These are phyloP conservation scores for Nothophaeocryptopus gaeumannii DNA, from an alignment of 2,329 filamentous ascomycete species.

Conservation along the genomic window DNA sequence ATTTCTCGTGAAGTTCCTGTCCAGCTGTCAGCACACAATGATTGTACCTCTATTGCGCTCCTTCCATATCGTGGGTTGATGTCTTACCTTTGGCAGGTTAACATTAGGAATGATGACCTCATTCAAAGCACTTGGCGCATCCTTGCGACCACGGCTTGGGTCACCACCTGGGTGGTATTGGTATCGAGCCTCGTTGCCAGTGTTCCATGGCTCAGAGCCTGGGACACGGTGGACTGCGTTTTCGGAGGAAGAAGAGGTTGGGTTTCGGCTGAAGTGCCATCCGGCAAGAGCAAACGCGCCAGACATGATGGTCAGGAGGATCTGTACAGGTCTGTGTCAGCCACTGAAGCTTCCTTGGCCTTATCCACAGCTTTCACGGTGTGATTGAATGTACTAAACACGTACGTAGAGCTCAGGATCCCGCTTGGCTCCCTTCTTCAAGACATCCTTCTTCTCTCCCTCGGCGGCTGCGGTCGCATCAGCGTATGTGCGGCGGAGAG, in stretches of 20 bases:
- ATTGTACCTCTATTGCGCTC: neutral
- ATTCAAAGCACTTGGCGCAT: conserved; percentile 93
- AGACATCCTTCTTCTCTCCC: conserved; percentile 45
- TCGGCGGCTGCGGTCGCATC: conserved; percentile 40
- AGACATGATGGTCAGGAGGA: conserved; percentile 88
- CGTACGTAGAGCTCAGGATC: conserved; percentile 75
- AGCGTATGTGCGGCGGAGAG: conserved; percentile 38
- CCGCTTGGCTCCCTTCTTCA: conserved; percentile 64
- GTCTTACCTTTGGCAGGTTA: conserved; percentile 77
- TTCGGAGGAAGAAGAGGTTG: conserved; percentile 82
- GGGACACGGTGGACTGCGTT: conserved; percentile 68
- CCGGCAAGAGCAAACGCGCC: conserved; percentile 83
- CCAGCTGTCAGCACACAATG: neutral
- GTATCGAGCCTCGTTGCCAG: conserved; percentile 61
- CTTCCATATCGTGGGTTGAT: neutral
- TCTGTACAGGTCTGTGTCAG: conserved; percentile 50
- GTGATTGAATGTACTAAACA: too few relatives aligned
- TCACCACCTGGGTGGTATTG: conserved; percentile 76
- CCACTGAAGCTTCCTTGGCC: neutral
- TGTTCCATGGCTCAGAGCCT: conserved; percentile 89
- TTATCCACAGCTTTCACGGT: neutral
- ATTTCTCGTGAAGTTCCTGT: conserved; percentile 88
- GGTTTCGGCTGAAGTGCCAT: conserved; percentile 83
- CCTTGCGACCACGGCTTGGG: conserved; percentile 68
- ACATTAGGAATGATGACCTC: conserved; percentile 91